Conservation (phyloP, 495 filamentous ascomycete genomes). For the Podospora anserina region DNA sequence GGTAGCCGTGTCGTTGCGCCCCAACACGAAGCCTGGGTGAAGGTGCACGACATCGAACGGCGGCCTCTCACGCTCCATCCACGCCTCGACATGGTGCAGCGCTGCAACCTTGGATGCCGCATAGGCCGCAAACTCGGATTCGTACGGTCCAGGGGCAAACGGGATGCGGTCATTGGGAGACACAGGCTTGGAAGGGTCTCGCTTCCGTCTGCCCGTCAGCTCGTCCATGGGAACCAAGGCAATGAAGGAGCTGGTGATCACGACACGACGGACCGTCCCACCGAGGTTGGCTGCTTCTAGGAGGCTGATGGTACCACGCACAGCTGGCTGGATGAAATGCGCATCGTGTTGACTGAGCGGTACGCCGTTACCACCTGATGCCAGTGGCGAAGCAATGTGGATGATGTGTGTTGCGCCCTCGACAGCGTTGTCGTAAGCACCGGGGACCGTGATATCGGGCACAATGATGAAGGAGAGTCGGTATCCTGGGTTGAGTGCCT, state of each 20-base stretch:
- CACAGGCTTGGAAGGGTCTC: constrained; percentile 16
- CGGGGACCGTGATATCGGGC: constrained; percentile 44
- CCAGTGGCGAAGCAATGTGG: constrained; percentile 54
- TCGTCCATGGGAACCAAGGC: constrained; percentile 30
- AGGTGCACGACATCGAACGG: constrained; percentile 48
- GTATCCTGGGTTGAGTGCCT: constrained; percentile 27
- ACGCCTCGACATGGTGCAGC: constrained; percentile 42
- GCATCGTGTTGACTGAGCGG: constrained; percentile 45
- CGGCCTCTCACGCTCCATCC: constrained; percentile 39
- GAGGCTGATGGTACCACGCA: constrained; percentile 71
- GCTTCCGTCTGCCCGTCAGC: constrained; percentile 23
- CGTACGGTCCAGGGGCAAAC: constrained; percentile 37
- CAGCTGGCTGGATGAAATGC: constrained; percentile 67
- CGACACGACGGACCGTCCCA: constrained; percentile 63
- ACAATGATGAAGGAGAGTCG: constrained; percentile 44
- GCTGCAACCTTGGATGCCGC: constrained; percentile 43
- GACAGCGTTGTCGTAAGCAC: constrained; percentile 47
- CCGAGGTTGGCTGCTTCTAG: constrained; percentile 63
- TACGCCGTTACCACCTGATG: constrained; percentile 48
- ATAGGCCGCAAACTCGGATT: constrained; percentile 38
- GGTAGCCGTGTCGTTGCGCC: constrained; percentile 42
- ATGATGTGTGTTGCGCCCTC: constrained; percentile 48
- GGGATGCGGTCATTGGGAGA: constrained; percentile 29
- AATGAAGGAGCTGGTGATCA: constrained; percentile 46
- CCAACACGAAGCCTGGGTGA: constrained; percentile 45